Evolutionary conservation across 768 basidiomycete genomes (phyloP).

Genomic region (Pleurotus citrinopileatus): DNA sequence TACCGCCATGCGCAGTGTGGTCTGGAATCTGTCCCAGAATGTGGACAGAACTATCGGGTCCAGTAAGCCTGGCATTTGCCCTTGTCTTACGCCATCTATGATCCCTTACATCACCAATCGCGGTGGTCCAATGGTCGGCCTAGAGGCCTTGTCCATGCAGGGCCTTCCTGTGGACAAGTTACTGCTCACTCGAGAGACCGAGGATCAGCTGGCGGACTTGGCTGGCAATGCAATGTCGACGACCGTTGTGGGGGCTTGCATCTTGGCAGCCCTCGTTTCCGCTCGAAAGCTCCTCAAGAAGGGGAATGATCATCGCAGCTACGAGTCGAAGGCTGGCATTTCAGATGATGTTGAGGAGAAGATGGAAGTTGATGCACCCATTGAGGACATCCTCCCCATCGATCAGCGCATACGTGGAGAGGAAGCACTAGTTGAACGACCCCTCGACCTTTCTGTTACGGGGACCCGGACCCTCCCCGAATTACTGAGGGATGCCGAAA

Average conservation of each 20-base stretch:
- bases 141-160: constrained; percentile 92
- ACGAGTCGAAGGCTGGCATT: constrained; percentile 59
- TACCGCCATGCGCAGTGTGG: constrained; percentile 54
- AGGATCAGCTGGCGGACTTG: constrained; percentile 91
- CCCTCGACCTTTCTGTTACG: constrained; percentile 66
- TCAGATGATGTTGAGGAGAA: constrained; percentile 26
- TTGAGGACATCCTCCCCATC: constrained; percentile 10
- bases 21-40: constrained; percentile 97
- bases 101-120: constrained; percentile 95
- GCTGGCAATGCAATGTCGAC: constrained; percentile 99
- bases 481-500: constrained; percentile 61
- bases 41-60: constrained; percentile 90
- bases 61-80: constrained; percentile 78
- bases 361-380: constrained; percentile 46
- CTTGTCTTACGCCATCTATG: constrained; percentile 94
- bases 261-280: constrained; percentile 76
- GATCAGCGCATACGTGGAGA: constrained; percentile 69
- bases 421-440: constrained; percentile 56
- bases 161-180: constrained; percentile 92
- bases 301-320: constrained; percentile 63
- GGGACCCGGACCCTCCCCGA: constrained; percentile 44
- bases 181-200: constrained; percentile 86
- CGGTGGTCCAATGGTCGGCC: constrained; percentile 92
- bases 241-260: constrained; percentile 90
- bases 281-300: constrained; percentile 63